Conservation (phyloP, 805 yeast species). For the Wickerhamiella shivajii region DNA sequence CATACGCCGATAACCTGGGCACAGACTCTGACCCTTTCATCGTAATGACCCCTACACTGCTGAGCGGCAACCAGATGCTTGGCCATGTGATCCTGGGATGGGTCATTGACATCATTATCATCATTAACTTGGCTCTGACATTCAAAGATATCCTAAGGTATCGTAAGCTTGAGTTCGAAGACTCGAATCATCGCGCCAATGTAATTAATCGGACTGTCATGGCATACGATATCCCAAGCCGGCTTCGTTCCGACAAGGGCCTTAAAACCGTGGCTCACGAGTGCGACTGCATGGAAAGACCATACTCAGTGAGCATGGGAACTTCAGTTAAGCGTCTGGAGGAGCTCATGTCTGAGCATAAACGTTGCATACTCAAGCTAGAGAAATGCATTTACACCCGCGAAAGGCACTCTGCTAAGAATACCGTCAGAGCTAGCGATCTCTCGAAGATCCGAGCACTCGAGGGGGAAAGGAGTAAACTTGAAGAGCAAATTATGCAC, state of each 20-base stretch:
- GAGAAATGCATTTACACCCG: slow-evolving; percentile 18
- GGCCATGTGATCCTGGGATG: slow-evolving; percentile 26
- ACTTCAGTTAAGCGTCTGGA: slow-evolving; percentile 20
- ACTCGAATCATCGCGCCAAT: slow-evolving; percentile 16
- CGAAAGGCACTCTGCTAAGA: too few species aligned
- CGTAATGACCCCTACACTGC: slow-evolving; percentile 25
- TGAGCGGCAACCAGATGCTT: slow-evolving; percentile 21
- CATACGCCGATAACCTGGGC: slow-evolving; percentile 16
- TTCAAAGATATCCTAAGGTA: slow-evolving; percentile 17
- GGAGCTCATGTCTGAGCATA: slow-evolving; percentile 18
- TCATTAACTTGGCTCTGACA: slow-evolving; percentile 20
- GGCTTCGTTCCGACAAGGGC: slow-evolving; percentile 18
- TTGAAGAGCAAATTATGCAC: slow-evolving; percentile 16
- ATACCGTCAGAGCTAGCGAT: too few species aligned
- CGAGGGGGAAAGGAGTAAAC: slow-evolving; percentile 7
- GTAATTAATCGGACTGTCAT: slow-evolving; percentile 23
- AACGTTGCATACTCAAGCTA: slow-evolving; percentile 14
- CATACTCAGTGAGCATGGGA: slow-evolving; percentile 18
- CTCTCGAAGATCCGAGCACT: too few species aligned
- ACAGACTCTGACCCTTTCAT: slow-evolving; percentile 23
- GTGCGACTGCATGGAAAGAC: background rate
- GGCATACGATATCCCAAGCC: slow-evolving; percentile 21
- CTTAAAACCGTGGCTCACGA: slow-evolving; percentile 10
- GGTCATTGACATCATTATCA: slow-evolving; percentile 19
- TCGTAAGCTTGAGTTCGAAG: slow-evolving; percentile 16